Conservation (phyloP, 1,139 yeast species). For the Candida neerlandica region DNA sequence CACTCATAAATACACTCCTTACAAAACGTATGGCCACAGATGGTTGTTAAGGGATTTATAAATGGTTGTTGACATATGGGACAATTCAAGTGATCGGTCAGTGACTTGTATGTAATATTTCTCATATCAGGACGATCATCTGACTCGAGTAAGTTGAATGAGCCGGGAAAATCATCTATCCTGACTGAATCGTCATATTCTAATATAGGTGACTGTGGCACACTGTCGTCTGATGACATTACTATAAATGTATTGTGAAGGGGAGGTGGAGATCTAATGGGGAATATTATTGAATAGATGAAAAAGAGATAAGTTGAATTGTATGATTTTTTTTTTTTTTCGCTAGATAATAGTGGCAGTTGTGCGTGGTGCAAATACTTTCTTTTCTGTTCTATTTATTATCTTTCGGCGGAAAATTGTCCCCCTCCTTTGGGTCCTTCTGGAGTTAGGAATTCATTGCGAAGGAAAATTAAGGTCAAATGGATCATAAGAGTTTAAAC, state of each 20-base stretch:
- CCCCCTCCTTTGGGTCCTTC: too few species aligned
- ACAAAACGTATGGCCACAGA: conserved; percentile 65
- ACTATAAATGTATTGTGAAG: neutral
- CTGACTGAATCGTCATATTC: conserved; percentile 16
- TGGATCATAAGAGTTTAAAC: too few species aligned
- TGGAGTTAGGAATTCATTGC: conserved; percentile 14
- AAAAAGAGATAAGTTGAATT: too few species aligned
- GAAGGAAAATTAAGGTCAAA: conserved; percentile 18
- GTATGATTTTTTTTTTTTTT: too few species aligned
- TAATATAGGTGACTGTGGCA: neutral
- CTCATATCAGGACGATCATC: conserved; percentile 36
- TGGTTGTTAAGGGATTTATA: conserved; percentile 54
- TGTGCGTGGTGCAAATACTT: too few species aligned
- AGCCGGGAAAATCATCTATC: conserved; percentile 16
- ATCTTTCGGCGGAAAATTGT: too few species aligned
- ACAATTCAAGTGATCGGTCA: conserved; percentile 57
- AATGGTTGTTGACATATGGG: conserved; percentile 64
- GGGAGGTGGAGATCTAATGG: too few species aligned
- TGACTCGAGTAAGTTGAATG: conserved; percentile 22
- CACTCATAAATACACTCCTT: conserved; percentile 53
- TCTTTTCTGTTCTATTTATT: too few species aligned
- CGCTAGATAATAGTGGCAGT: too few species aligned
- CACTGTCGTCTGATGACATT: conserved; percentile 2
- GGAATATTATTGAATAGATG: too few species aligned
- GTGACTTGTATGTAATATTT: conserved; percentile 34